phyloP scores from a whole-genome alignment of 1,139 yeast genomes.

The Geotrichum cucujoidarum region DNA sequence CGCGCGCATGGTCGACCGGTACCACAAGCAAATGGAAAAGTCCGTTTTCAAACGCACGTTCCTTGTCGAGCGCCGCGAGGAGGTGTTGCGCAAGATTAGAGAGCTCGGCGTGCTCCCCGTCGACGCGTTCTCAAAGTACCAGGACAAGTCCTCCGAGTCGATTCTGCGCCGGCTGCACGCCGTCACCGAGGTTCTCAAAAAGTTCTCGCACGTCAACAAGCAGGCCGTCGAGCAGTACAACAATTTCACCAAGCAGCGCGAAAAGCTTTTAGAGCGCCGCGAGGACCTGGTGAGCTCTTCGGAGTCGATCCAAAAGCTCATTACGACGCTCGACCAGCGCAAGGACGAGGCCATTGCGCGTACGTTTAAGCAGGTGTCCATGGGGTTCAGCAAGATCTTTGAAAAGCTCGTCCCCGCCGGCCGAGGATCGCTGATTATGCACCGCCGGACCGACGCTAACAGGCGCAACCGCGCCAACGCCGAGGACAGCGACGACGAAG shows the following conservation, averaged over 20 bases:
- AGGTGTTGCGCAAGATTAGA: slow-evolving; percentile 65
- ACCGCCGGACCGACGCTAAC: slow-evolving; percentile 40
- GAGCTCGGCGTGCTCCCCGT: slow-evolving; percentile 87
- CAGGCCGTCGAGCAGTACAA: slow-evolving; percentile 84
- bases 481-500: slow-evolving; percentile 28
- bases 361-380: slow-evolving; percentile 73
- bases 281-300: slow-evolving; percentile 67
- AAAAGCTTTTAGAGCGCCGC: slow-evolving; percentile 56
- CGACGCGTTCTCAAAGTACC: slow-evolving; percentile 60
- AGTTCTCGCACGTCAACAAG: slow-evolving; percentile 76
- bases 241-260: slow-evolving; percentile 69
- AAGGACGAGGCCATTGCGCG: slow-evolving; percentile 78
- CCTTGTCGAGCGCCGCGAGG: slow-evolving; percentile 60
- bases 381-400: slow-evolving; percentile 68
- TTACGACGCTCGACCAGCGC: slow-evolving; percentile 65
- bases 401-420: slow-evolving; percentile 82
- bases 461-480: slow-evolving; percentile 18
- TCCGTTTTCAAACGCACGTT: slow-evolving; percentile 60
- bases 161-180: slow-evolving; percentile 53
- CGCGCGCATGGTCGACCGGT: slow-evolving; percentile 55
- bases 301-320: slow-evolving; percentile 66
- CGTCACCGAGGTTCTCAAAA: slow-evolving; percentile 54
- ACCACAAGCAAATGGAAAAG: slow-evolving; percentile 63
- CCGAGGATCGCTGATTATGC: slow-evolving; percentile 67
- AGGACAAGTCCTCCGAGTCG: slow-evolving; percentile 45